Percentiles rank a stretch among this genome's conserved stretches.
Evolutionary conservation across 306 rosid genomes (phyloP).

Genomic region (Cucurbita ficifolia): DNA sequence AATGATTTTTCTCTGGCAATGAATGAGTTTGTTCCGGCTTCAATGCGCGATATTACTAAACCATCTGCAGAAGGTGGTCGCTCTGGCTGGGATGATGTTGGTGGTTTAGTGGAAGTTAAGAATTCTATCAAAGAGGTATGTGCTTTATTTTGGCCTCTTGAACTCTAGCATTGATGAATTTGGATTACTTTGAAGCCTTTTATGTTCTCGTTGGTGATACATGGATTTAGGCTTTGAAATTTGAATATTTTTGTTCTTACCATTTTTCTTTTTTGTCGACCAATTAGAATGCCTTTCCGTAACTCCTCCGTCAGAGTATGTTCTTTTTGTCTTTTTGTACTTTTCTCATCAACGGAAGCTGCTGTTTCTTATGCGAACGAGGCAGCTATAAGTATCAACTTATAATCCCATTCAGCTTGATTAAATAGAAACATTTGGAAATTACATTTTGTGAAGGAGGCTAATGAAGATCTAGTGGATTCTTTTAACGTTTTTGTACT

Average conservation of each 20-base stretch:
- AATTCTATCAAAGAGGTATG: conserved; percentile 74
- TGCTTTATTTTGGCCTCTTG: background rate
- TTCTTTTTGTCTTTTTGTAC: background rate
- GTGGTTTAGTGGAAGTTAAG: conserved; percentile 76
- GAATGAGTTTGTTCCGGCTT: conserved; percentile 84
- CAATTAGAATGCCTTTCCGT: background rate
- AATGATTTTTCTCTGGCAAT: conserved; percentile 82
- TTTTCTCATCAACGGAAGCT: background rate
- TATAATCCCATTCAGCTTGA: background rate
- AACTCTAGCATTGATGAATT: background rate
- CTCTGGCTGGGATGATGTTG: conserved; percentile 95
- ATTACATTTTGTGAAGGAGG: background rate
- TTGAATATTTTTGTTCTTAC: background rate
- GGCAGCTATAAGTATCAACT: background rate
- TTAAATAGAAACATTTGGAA: background rate
- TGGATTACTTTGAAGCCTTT: background rate
- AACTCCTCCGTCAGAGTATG: background rate
- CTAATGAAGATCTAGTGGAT: background rate
- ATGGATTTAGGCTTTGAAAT: background rate
- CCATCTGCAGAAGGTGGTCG: conserved; percentile 61
- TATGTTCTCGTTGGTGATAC: background rate
- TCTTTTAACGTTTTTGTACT: background rate
- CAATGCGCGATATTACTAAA: conserved; percentile 86
- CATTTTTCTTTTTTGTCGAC: background rate
- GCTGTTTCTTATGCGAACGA: background rate